Percentiles rank a stretch among this genome's conserved stretches.
These are phyloP conservation scores for Syzygium jambos DNA, from an alignment of 345 rosid genomes.

Conservation along the genomic window DNA sequence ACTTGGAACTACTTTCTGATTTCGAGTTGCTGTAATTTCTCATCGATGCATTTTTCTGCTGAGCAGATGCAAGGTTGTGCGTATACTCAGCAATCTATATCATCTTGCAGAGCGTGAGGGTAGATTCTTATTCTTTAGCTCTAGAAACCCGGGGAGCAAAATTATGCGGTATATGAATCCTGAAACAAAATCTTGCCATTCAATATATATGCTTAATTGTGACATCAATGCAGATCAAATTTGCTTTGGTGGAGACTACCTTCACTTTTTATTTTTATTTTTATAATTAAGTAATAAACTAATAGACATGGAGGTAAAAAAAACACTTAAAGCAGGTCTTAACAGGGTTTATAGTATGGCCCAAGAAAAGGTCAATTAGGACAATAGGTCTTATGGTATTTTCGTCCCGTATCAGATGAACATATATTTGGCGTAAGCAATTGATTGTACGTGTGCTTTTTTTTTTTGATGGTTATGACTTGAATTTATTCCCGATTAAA, in stretches of 20 bases:
- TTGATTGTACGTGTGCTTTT: neutral
- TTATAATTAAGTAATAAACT: too few species aligned
- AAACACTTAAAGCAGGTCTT: neutral
- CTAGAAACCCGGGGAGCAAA: neutral
- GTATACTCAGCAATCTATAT: neutral
- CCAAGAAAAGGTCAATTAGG: neutral
- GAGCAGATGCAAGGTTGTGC: neutral
- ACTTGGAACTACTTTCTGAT: neutral
- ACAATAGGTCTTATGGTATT: neutral
- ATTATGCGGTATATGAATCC: neutral
- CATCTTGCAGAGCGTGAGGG: accelerated
- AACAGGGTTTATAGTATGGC: neutral
- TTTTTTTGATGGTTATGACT: neutral
- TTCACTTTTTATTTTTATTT: too few species aligned
- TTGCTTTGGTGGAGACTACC: too few species aligned
- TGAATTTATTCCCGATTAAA: neutral
- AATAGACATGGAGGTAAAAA: too few species aligned
- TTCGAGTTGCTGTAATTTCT: neutral
- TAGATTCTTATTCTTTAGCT: neutral
- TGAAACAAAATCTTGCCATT: neutral
- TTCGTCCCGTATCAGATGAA: neutral
- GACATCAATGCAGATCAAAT: neutral
- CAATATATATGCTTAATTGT: neutral
- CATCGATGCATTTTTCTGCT: neutral
- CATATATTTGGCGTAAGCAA: neutral